These are phyloP conservation scores for Blastocystis sp. DNA, from an alignment of 352 stramenopile species.

Conservation along the genomic window DNA sequence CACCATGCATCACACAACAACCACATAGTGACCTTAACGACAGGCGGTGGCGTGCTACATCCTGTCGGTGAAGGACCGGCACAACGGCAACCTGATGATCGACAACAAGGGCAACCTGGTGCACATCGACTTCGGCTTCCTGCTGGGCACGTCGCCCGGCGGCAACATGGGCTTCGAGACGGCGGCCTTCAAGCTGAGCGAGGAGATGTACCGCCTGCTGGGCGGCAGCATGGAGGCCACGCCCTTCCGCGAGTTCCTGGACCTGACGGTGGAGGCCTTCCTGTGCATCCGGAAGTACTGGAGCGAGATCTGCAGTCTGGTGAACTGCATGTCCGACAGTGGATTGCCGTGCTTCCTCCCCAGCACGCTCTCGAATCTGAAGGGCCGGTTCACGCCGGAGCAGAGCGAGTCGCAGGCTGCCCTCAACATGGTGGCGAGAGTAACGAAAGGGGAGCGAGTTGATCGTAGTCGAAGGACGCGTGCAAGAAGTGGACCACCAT, in stretches of 20 bases:
- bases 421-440: conserved; percentile 66
- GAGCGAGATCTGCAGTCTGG: conserved; percentile 54
- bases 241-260: conserved; percentile 69
- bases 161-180: conserved; percentile 86
- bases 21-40: background rate
- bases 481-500: conserved; percentile 69
- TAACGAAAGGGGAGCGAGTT: background rate
- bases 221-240: conserved; percentile 54
- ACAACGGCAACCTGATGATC: conserved; percentile 93
- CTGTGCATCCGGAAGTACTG: conserved; percentile 67
- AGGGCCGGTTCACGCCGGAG: conserved; percentile 58
- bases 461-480: conserved; percentile 57
- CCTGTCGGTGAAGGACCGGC: conserved; percentile 86
- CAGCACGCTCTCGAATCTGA: conserved; percentile 67
- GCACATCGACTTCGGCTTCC: conserved; percentile 95
- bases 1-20: background rate
- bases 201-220: conserved; percentile 86
- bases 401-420: conserved; percentile 62
- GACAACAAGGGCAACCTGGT: conserved; percentile 83
- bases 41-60: conserved; percentile 79
- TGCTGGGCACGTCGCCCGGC: conserved; percentile 87
- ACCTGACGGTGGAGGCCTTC: conserved; percentile 70
- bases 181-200: conserved; percentile 90
- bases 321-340: conserved; percentile 70
- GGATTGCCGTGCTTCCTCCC: conserved; percentile 71